Conservation (phyloP, 2,329 filamentous ascomycete genomes). For the Penicillium psychrosexuale region DNA sequence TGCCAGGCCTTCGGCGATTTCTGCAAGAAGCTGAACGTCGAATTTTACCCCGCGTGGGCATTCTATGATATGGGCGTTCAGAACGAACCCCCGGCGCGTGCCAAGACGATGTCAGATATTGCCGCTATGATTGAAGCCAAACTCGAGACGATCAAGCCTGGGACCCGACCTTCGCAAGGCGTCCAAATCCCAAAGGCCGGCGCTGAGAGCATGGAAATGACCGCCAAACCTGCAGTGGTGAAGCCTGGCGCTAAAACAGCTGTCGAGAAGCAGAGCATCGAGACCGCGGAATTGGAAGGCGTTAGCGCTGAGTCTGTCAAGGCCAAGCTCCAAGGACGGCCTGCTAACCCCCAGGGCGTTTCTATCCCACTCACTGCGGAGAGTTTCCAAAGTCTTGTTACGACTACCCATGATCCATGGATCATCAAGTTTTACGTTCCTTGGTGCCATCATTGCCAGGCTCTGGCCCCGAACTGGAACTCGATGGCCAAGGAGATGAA, state of each 20-base stretch:
- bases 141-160: slow-evolving; percentile 75
- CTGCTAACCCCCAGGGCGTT: slow-evolving; percentile 70
- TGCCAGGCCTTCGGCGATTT: slow-evolving; percentile 79
- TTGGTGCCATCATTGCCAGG: slow-evolving; percentile 95
- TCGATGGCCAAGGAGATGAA: slow-evolving; percentile 90
- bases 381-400: slow-evolving; percentile 80
- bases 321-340: slow-evolving; percentile 52
- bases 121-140: slow-evolving; percentile 70
- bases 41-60: slow-evolving; percentile 70
- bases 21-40: slow-evolving; percentile 66
- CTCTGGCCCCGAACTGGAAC: slow-evolving; percentile 84
- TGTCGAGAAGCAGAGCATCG: slow-evolving; percentile 34
- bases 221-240: slow-evolving; percentile 39
- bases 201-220: slow-evolving; percentile 51
- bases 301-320: slow-evolving; percentile 43
- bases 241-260: slow-evolving; percentile 41
- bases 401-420: slow-evolving; percentile 86
- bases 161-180: slow-evolving; percentile 67
- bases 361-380: slow-evolving; percentile 77
- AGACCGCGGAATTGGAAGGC: slow-evolving; percentile 32
- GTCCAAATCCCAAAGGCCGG: slow-evolving; percentile 70
- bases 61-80: slow-evolving; percentile 76
- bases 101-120: slow-evolving; percentile 64
- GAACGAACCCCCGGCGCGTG: slow-evolving; percentile 62
- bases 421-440: slow-evolving; percentile 99